Evolutionary conservation across 768 basidiomycete genomes (phyloP).

Genomic region (Psilocybe tampanensis): DNA sequence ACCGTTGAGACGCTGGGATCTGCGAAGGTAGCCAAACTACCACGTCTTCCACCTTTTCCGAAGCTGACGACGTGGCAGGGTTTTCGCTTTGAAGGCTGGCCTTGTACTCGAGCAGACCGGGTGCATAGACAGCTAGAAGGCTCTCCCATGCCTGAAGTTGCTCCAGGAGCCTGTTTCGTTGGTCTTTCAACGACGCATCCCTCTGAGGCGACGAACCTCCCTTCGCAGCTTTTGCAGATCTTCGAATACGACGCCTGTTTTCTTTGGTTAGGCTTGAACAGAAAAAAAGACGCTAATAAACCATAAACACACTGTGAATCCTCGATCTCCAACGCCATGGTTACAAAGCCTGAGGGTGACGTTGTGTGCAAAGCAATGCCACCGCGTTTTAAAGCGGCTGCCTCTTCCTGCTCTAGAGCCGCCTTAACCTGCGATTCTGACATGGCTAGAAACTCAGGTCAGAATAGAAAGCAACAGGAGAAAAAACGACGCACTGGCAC

Average conservation of each 20-base stretch:
- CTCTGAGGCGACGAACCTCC: not conserved
- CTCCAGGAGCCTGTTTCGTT: too few species aligned
- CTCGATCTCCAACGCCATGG: conserved; percentile 13
- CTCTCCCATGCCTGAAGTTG: too few species aligned
- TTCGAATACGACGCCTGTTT: conserved; percentile 4
- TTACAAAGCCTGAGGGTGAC: conserved; percentile 5
- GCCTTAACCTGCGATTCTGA: conserved; percentile 2
- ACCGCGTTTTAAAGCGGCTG: not conserved
- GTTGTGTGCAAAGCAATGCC: not conserved
- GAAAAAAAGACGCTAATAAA: not conserved
- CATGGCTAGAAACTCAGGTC: too few species aligned
- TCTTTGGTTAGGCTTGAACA: not conserved
- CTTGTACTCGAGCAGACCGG: conserved; percentile 11
- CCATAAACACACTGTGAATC: conserved; percentile 12
- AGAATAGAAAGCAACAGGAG: too few species aligned
- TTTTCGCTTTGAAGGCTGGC: not conserved
- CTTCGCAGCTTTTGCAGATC: not conserved
- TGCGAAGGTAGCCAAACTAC: conserved; percentile 11
- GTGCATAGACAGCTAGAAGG: conserved; percentile 8
- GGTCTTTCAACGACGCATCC: not conserved
- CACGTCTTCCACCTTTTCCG: conserved; percentile 1
- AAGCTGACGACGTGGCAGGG: too few species aligned
- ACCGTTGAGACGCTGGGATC: not conserved
- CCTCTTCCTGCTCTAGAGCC: conserved; percentile 8
- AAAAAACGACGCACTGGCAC: too few species aligned